These are phyloP conservation scores for Epichloe sibirici DNA, from an alignment of 2,329 filamentous ascomycete species.

Conservation along the genomic window DNA sequence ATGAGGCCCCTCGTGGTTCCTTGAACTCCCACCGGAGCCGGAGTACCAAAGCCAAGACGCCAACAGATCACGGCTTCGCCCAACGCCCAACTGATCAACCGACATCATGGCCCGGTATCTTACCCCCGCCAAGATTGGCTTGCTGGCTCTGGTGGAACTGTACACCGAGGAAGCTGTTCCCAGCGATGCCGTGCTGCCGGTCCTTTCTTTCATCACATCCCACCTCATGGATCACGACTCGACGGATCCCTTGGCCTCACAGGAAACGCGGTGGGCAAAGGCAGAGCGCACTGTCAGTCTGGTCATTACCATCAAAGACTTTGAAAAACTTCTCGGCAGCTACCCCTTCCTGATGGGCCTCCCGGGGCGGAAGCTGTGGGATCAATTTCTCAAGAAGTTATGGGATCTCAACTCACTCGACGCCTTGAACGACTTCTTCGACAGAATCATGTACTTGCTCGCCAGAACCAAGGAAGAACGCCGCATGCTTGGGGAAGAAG, in stretches of 20 bases:
- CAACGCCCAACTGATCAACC: neutral
- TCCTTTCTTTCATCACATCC: constrained; percentile 68
- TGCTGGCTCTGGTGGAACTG: constrained; percentile 68
- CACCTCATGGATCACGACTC: constrained; percentile 45
- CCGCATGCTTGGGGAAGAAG: constrained; percentile 38
- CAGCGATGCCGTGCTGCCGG: constrained; percentile 55
- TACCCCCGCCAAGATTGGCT: constrained; percentile 76
- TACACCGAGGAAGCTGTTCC: constrained; percentile 64
- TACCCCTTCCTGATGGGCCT: constrained; percentile 42
- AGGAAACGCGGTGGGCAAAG: constrained; percentile 29
- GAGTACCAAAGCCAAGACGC: neutral
- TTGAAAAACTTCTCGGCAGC: constrained; percentile 43
- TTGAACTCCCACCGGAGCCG: neutral
- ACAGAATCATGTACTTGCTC: constrained; percentile 43
- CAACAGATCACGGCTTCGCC: neutral
- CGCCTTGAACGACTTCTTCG: constrained; percentile 66
- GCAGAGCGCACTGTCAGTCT: constrained; percentile 39
- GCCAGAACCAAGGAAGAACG: constrained; percentile 50
- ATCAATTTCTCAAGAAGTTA: constrained; percentile 66
- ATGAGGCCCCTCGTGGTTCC: neutral
- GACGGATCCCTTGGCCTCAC: constrained; percentile 16
- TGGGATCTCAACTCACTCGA: constrained; percentile 80
- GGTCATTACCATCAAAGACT: constrained; percentile 43
- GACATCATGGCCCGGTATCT: constrained; percentile 65
- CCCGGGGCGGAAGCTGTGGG: constrained; percentile 76